phyloP scores from a whole-genome alignment of 75 land plant species.

The Isoetes taiwanensis region DNA sequence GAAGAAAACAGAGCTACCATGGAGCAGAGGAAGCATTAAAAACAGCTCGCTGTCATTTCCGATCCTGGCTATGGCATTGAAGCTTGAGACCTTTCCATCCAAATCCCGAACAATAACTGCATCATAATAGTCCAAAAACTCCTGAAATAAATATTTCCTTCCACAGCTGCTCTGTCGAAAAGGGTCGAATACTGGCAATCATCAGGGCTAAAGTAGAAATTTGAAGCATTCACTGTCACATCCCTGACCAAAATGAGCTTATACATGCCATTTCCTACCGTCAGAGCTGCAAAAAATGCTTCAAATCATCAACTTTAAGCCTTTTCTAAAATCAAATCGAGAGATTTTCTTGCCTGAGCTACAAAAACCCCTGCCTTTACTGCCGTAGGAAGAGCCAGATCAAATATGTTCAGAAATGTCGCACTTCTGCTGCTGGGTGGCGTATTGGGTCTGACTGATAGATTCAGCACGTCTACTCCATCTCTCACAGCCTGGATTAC shows the following conservation, averaged over 20 bases:
- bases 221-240: not conserved
- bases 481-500: constrained; percentile 7
- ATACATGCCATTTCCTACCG: not conserved
- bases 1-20: constrained; percentile 63
- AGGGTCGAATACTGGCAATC: constrained; percentile 6
- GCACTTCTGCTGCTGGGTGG: constrained; percentile 2
- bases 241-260: not conserved
- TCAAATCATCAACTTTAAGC: not conserved
- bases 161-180: not conserved
- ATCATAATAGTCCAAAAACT: not conserved
- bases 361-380: not conserved
- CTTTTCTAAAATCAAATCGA: too few species aligned
- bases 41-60: not conserved
- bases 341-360: constrained; percentile 5
- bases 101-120: not conserved
- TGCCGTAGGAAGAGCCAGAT: not conserved
- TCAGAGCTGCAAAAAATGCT: not conserved
- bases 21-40: constrained; percentile 14
- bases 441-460: not conserved
- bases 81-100: not conserved
- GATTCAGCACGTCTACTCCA: constrained; percentile 1
- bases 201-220: not conserved
- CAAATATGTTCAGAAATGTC: not conserved
- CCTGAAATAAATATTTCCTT: not conserved
- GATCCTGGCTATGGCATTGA: constrained; percentile 1